Conservation (phyloP, 2,329 filamentous ascomycete genomes). For the Diaporthe sp. region DNA sequence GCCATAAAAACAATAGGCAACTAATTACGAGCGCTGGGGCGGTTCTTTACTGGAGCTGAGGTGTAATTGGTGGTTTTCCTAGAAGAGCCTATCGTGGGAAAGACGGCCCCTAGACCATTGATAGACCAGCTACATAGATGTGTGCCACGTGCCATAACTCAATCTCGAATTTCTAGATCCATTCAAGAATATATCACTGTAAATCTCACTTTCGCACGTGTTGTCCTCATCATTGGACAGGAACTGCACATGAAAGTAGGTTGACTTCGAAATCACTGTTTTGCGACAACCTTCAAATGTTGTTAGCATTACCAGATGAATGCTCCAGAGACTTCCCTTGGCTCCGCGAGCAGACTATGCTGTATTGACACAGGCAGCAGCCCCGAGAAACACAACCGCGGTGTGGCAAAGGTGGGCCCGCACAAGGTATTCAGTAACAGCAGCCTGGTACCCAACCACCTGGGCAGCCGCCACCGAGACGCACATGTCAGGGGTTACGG, state of each 20-base stretch:
- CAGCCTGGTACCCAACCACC: not conserved
- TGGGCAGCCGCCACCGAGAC: conserved; percentile 1
- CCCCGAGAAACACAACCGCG: not conserved
- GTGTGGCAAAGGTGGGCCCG: not conserved
- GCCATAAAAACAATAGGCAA: not conserved
- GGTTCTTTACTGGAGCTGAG: conserved; percentile 8
- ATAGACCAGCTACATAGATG: conserved; percentile 13
- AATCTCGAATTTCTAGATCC: not conserved
- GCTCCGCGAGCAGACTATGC: not conserved
- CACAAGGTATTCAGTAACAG: not conserved
- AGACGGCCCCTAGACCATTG: conserved; percentile 6
- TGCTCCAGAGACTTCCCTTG: too few species aligned
- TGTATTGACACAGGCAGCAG: not conserved
- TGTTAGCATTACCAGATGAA: not conserved
- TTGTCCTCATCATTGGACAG: not conserved
- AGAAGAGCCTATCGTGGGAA: not conserved
- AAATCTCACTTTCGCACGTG: too few species aligned
- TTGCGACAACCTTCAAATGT: not conserved
- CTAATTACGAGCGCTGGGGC: conserved; percentile 17
- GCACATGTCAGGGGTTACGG: conserved; percentile 7
- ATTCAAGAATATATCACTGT: not conserved
- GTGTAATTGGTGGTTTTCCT: conserved; percentile 7
- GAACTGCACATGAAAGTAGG: too few species aligned
- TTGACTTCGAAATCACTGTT: not conserved
- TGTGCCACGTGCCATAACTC: not conserved